Evolutionary conservation across 2,329 filamentous ascomycete genomes (phyloP), one percentile per base, ranked within the genome.

Genomic region (Blastomyces silverae): DNA sequence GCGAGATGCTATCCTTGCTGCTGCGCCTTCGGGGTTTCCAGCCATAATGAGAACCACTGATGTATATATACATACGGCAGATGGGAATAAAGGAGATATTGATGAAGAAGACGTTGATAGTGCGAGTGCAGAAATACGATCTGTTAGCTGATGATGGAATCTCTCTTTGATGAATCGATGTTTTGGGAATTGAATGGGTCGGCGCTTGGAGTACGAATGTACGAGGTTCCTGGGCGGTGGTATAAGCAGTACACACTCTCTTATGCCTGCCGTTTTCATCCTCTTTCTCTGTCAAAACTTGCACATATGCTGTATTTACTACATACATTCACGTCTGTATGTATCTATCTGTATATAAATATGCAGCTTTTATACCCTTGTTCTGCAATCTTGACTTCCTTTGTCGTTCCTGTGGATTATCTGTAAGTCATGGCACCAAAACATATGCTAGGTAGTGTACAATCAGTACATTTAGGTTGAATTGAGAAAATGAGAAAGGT

Each of bases 31-130:
- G 17, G 60, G 60, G 48, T 53, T 62, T 55, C 59, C 66, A 15
- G 66, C 64, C 44, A 69, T 69, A n/a, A 64, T 68, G 58, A 65
- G 66, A 56, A 69, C 61, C 31, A 69, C 67, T n/a, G 68, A 69
- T 42, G 64, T 69, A 10, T 69, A 66, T 64, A 65, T 68, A 31
- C 56, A 65, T 3, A 66, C 65, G 64, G 66, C 65, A 13, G 53
- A 63, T 15, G 64, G 37, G n/a, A n/a, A 55, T 34, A 17, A 53
- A 28, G 44, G 53, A 10, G 64, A 64, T 37, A 44, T 52, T 10
- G 34, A 55, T 15, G 53, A 17, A 20, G 48, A 42, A 34, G 34
- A 53, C 8, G 28, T 31, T 53, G 28, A 25, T 31, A 39, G 11
- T n/a, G 20, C 61, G 11, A 53, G 53, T 44, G 31, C 34, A 10